Conservation (phyloP, 1,284 basidiomycete species). For the Pseudozyma sp. region DNA sequence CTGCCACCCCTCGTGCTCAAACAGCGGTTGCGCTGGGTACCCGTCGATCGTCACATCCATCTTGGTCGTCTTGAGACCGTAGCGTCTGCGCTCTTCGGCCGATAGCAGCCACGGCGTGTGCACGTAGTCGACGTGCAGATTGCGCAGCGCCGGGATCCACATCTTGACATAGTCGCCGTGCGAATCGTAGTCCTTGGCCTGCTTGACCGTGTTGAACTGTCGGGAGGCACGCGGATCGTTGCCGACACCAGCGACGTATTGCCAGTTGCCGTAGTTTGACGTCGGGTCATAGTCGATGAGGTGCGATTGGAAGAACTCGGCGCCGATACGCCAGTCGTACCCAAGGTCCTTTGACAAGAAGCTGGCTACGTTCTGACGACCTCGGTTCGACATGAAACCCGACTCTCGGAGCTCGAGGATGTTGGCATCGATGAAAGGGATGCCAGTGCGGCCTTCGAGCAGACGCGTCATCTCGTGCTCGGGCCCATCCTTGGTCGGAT, state of each 20-base stretch:
- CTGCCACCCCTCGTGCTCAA: slow-evolving; percentile 59
- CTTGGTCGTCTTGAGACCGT: slow-evolving; percentile 59
- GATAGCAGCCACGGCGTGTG: slow-evolving; percentile 63
- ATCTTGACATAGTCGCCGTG: slow-evolving; percentile 72
- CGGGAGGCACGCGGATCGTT: slow-evolving; percentile 73
- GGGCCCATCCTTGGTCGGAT: slow-evolving; percentile 47
- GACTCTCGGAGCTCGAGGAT: slow-evolving; percentile 72
- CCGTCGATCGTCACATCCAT: slow-evolving; percentile 59
- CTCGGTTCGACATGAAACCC: slow-evolving; percentile 70
- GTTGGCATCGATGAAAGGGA: slow-evolving; percentile 74
- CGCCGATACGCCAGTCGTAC: slow-evolving; percentile 74
- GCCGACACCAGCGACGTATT: slow-evolving; percentile 72
- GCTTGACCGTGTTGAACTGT: slow-evolving; percentile 75
- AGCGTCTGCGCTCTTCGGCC: slow-evolving; percentile 51
- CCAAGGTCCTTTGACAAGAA: slow-evolving; percentile 72
- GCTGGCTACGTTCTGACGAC: slow-evolving; percentile 74
- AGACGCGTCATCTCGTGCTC: slow-evolving; percentile 69
- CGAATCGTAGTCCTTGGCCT: slow-evolving; percentile 73
- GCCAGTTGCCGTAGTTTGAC: slow-evolving; percentile 65
- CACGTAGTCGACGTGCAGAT: slow-evolving; percentile 66
- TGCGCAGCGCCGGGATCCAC: slow-evolving; percentile 72
- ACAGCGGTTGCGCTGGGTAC: slow-evolving; percentile 55
- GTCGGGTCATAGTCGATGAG: slow-evolving; percentile 64
- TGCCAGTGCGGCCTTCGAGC: slow-evolving; percentile 72
- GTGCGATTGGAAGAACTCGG: slow-evolving; percentile 73